Evolutionary conservation across 2,329 filamentous ascomycete genomes (phyloP).

Genomic region (Dryadomyces sulphureus): DNA sequence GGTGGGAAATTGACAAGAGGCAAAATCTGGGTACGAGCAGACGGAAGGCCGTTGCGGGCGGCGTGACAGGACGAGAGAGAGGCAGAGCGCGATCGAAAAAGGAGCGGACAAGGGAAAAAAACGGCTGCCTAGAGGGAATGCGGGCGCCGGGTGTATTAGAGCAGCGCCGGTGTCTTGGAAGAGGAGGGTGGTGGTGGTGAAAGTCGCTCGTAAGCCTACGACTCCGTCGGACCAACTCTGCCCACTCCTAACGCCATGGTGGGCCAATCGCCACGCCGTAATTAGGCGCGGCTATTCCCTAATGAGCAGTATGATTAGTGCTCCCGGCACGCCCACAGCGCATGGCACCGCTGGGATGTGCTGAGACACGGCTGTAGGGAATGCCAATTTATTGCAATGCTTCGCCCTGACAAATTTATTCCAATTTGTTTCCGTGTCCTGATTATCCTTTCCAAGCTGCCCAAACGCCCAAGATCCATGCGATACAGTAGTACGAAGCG

Average conservation of each 20-base stretch:
- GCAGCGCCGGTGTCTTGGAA: neutral
- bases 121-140: constrained; percentile 1
- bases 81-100: neutral
- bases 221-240: neutral
- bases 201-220: neutral
- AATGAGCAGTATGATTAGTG: too few relatives aligned
- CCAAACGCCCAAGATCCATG: too few relatives aligned
- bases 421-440: too few relatives aligned
- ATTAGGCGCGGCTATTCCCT: neutral
- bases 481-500: neutral
- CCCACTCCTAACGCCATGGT: neutral
- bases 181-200: neutral
- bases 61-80: neutral
- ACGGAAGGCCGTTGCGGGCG: neutral
- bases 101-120: neutral
- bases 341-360: too few relatives aligned
- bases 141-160: neutral
- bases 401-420: too few relatives aligned
- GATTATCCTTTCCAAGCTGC: too few relatives aligned
- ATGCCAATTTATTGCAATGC: too few relatives aligned
- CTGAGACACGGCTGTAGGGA: too few relatives aligned
- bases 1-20: neutral
- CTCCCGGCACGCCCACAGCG: too few relatives aligned
- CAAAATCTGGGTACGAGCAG: neutral
- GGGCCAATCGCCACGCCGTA: neutral